phyloP scores from a whole-genome alignment of 2,329 filamentous ascomycete genomes.

The Xylaria sp. region DNA sequence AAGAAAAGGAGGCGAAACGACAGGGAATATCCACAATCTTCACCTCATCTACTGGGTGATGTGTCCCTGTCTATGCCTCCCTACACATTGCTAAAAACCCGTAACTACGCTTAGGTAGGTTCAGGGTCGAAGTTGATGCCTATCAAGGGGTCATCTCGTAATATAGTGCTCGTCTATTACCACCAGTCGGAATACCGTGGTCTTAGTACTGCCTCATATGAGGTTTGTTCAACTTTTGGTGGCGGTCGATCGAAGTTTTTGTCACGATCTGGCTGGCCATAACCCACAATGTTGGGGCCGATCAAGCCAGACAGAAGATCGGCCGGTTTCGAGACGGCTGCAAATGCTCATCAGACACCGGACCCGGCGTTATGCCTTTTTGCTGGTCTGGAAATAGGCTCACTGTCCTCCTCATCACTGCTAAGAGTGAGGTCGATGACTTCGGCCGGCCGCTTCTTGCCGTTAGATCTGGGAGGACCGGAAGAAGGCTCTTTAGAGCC shows the following conservation, averaged over 20 bases:
- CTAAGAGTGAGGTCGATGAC: conserved; percentile 57
- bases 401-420: conserved; percentile 49
- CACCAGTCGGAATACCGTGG: background rate
- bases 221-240: background rate
- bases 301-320: background rate
- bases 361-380: conserved; percentile 41
- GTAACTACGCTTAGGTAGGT: background rate
- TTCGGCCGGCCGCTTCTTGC: conserved; percentile 37
- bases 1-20: background rate
- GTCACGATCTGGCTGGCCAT: background rate
- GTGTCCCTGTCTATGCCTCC: background rate
- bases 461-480: conserved; percentile 34
- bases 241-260: background rate
- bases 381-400: conserved; percentile 36
- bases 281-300: background rate
- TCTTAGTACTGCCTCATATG: background rate
- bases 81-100: background rate
- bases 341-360: background rate
- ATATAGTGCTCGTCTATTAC: background rate
- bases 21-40: background rate
- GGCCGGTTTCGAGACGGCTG: background rate
- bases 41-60: conserved; percentile 8
- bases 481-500: conserved; percentile 33
- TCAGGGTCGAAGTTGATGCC: background rate
- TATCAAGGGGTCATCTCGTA: background rate